Percentiles rank a stretch among this genome's conserved stretches.
Evolutionary conservation across 2,329 filamentous ascomycete species (phyloP).

Genomic region (Aspergillus amoenus): DNA sequence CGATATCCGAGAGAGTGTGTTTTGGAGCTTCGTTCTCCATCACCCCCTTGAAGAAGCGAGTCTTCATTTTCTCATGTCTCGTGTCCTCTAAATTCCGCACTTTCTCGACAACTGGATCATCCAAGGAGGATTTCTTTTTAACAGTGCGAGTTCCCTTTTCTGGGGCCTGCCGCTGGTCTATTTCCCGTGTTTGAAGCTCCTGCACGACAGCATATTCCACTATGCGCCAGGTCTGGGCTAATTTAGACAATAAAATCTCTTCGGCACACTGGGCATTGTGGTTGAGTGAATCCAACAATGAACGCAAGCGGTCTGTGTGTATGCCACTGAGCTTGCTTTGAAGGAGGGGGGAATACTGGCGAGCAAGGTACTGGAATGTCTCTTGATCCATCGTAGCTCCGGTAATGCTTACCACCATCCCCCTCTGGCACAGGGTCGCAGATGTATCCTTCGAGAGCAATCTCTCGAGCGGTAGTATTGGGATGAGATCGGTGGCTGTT

Average conservation of each 20-base stretch:
- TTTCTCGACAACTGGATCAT: constrained; percentile 28
- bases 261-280: constrained; percentile 57
- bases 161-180: constrained; percentile 27
- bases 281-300: constrained; percentile 47
- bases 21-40: constrained; percentile 37
- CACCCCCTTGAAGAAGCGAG: constrained; percentile 44
- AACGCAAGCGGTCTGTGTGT: constrained; percentile 27
- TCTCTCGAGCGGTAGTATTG: constrained; percentile 53
- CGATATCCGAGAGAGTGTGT: constrained; percentile 35
- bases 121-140: constrained; percentile 30
- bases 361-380: constrained; percentile 44
- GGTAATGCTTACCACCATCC: constrained; percentile 50
- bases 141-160: constrained; percentile 22
- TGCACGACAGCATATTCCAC: constrained; percentile 52
- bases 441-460: constrained; percentile 46
- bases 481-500: constrained; percentile 44
- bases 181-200: constrained; percentile 46
- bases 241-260: constrained; percentile 48
- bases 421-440: constrained; percentile 46
- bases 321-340: constrained; percentile 22
- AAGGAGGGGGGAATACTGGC: constrained; percentile 43
- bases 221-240: constrained; percentile 61
- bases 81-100: constrained; percentile 29
- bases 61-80: constrained; percentile 41
- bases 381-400: constrained; percentile 45